phyloP scores from a whole-genome alignment of 2,329 filamentous ascomycete species.

The Pleoardoris graminearum region DNA sequence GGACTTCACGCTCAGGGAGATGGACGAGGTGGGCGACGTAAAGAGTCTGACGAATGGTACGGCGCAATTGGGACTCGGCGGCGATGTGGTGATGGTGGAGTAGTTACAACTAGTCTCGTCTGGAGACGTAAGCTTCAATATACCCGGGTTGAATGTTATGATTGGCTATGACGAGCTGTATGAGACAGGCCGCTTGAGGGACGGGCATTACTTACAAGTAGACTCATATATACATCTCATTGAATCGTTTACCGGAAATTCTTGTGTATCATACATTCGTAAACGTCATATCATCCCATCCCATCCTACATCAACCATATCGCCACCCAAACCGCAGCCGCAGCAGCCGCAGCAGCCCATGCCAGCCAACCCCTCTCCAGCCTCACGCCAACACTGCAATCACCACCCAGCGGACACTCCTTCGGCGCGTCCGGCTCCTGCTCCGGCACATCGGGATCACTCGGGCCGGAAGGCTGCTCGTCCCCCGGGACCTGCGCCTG shows the following conservation, averaged over 20 bases:
- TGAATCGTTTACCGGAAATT: no score
- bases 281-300: not conserved
- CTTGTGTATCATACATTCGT: not conserved
- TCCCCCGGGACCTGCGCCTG: slow-evolving; percentile 12
- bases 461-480: slow-evolving; percentile 12
- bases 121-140: not conserved
- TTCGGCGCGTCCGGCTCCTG: slow-evolving; percentile 2
- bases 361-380: not conserved
- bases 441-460: slow-evolving; percentile 12
- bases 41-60: slow-evolving; percentile 33
- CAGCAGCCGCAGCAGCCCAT: not conserved
- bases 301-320: not conserved
- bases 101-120: slow-evolving; percentile 14
- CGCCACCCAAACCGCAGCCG: slow-evolving; percentile 1
- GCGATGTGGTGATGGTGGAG: slow-evolving; percentile 40
- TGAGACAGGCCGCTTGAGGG: no score
- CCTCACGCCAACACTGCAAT: slow-evolving; percentile 5
- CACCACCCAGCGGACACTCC: slow-evolving; percentile 14
- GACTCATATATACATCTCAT: no score
- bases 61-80: slow-evolving; percentile 21
- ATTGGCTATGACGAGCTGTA: no score
- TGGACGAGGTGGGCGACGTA: slow-evolving; percentile 68
- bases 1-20: slow-evolving; percentile 89
- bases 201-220: no score
- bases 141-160: not conserved